Conservation (phyloP, 2,329 filamentous ascomycete genomes). For the Penicillium hesseltinei region DNA sequence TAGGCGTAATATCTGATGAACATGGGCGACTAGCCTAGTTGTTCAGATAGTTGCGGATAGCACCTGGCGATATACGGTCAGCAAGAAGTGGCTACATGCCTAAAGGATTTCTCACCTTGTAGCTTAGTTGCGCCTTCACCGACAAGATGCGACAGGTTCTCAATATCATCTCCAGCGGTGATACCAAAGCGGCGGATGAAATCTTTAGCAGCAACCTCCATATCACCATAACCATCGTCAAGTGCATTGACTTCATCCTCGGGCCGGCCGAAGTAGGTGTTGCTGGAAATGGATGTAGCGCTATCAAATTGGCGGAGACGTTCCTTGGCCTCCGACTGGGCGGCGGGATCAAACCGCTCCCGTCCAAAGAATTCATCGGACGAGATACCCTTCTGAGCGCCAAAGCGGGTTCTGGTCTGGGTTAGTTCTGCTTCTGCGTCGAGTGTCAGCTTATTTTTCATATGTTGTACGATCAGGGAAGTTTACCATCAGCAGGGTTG, state of each 20-base stretch:
- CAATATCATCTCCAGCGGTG: conserved; percentile 91
- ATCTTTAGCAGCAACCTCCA: conserved; percentile 92
- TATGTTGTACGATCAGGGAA: neutral
- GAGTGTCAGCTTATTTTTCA: conserved; percentile 10
- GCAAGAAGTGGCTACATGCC: neutral
- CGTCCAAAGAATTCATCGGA: conserved; percentile 98
- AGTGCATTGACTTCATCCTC: conserved; percentile 69
- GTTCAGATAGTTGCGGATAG: conserved; percentile 51
- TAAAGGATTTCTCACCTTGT: conserved; percentile 58
- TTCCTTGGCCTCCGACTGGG: conserved; percentile 80
- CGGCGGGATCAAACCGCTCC: conserved; percentile 74
- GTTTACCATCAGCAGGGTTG: conserved; percentile 59
- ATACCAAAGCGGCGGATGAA: conserved; percentile 94
- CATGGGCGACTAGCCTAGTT: conserved; percentile 34
- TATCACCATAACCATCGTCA: conserved; percentile 79
- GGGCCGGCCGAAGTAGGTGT: conserved; percentile 93
- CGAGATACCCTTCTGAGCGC: conserved; percentile 89
- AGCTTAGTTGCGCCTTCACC: conserved; percentile 83
- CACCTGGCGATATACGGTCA: conserved; percentile 32
- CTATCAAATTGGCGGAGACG: conserved; percentile 91
- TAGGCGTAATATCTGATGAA: conserved; percentile 10
- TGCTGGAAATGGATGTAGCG: conserved; percentile 86
- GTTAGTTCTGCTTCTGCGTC: conserved; percentile 68
- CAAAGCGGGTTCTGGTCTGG: conserved; percentile 86
- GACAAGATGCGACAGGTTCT: conserved; percentile 78